Conservation (phyloP, 78 protist species). For the Cyanophora paradoxa region DNA sequence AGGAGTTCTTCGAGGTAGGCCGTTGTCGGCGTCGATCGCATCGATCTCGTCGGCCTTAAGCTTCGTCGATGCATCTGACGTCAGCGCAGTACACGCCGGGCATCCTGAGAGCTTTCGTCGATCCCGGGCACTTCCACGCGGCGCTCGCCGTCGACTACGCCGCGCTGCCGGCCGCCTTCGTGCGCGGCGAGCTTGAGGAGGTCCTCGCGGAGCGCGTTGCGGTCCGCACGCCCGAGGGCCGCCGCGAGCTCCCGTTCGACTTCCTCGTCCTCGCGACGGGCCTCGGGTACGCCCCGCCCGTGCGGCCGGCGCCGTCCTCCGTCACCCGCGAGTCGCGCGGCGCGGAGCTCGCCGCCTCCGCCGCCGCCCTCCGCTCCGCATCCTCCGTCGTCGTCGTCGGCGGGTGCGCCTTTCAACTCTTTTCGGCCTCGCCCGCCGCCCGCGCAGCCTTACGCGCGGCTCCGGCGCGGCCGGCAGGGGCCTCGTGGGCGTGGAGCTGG, state of each 20-base stretch:
- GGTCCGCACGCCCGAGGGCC: not conserved
- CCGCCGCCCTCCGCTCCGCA: too few species aligned
- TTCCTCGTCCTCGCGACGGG: slow-evolving; percentile 16
- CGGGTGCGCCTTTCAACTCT: too few species aligned
- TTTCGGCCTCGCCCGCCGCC: too few species aligned
- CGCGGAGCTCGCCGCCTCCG: too few species aligned
- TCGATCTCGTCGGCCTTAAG: too few species aligned
- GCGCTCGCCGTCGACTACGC: not conserved
- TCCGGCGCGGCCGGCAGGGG: too few species aligned
- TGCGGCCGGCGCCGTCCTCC: not conserved
- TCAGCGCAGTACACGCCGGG: not conserved
- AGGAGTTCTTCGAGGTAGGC: slow-evolving; percentile 19
- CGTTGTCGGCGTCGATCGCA: too few species aligned
- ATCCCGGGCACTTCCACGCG: not conserved
- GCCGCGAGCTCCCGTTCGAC: slow-evolving; percentile 1
- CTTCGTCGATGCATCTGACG: too few species aligned
- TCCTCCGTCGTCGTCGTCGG: slow-evolving; percentile 4
- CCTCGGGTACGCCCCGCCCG: not conserved
- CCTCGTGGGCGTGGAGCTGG: slow-evolving; percentile 20
- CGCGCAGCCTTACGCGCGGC: too few species aligned
- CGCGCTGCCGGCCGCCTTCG: not conserved
- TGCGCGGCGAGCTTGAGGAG: not conserved
- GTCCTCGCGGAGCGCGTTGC: not conserved
- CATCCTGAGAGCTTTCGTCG: not conserved
- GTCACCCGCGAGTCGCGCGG: not conserved